Evolutionary conservation across 495 filamentous ascomycete species (phyloP).

Genomic region (Aeminium ludgeri): DNA sequence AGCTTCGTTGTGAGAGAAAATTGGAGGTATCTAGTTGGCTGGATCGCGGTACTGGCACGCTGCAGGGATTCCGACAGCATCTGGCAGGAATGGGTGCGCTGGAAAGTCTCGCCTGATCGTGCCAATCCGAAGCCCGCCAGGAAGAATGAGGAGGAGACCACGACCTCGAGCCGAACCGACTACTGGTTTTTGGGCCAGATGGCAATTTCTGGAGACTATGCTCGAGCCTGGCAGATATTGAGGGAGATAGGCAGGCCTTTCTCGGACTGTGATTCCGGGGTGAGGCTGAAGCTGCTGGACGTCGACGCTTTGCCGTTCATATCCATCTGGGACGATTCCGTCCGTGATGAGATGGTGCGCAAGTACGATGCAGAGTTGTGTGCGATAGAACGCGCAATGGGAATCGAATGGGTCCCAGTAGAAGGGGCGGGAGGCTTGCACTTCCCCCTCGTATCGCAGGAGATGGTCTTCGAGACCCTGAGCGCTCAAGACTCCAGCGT

Average conservation of each 20-base stretch:
- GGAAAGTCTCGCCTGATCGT: conserved; percentile 6
- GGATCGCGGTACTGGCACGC: conserved; percentile 17
- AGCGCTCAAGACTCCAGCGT: too few species aligned
- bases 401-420: conserved; percentile 12
- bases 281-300: conserved; percentile 10
- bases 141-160: background rate
- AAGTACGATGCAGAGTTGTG: conserved; percentile 15
- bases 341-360: conserved; percentile 6
- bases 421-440: background rate
- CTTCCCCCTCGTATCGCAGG: too few species aligned
- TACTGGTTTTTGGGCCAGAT: conserved; percentile 20
- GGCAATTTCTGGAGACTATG: conserved; percentile 8
- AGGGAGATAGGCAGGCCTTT: conserved; percentile 8
- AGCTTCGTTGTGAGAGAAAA: conserved; percentile 11
- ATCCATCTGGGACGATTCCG: conserved; percentile 4
- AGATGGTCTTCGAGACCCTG: too few species aligned
- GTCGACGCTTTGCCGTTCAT: conserved; percentile 6
- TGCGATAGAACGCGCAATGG: conserved; percentile 14
- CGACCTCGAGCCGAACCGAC: conserved; percentile 10
- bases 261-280: background rate
- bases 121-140: background rate
- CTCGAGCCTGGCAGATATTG: conserved; percentile 13
- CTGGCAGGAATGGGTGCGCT: conserved; percentile 16
- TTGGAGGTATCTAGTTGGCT: conserved; percentile 17
- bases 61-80: conserved; percentile 10